Conservation (phyloP, 441 rosid species). For the Manihot esculenta region DNA sequence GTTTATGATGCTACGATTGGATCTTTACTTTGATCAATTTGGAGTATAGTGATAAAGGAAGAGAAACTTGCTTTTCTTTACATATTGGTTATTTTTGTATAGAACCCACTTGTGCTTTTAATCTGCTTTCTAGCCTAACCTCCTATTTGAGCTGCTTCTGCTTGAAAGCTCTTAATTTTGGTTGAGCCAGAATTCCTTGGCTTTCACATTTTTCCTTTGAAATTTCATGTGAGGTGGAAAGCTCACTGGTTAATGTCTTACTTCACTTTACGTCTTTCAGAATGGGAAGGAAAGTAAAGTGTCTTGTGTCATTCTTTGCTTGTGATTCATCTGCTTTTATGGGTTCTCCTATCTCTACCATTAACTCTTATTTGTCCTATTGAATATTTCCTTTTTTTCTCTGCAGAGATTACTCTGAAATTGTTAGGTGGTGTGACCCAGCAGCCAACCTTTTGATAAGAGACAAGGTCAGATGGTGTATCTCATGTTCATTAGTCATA, state of each 20-base stretch:
- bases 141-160: background rate
- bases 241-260: constrained; percentile 1
- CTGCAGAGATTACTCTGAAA: constrained; percentile 54
- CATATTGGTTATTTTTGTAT: constrained; percentile 21
- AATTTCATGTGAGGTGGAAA: constrained; percentile 24
- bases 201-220: constrained; percentile 33
- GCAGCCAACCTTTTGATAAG: constrained; percentile 37
- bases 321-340: constrained; percentile 42
- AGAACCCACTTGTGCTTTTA: constrained; percentile 3
- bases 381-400: constrained; percentile 18
- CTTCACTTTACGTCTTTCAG: constrained; percentile 16
- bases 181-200: constrained; percentile 19
- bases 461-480: constrained; percentile 39
- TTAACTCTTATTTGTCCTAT: constrained; percentile 2
- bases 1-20: background rate
- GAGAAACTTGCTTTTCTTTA: constrained; percentile 12
- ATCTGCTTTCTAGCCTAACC: constrained; percentile 15
- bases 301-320: constrained; percentile 48
- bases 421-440: constrained; percentile 38
- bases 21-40: background rate
- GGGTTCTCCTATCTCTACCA: constrained; percentile 11
- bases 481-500: constrained; percentile 10
- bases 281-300: constrained; percentile 29
- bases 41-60: constrained; percentile 6
- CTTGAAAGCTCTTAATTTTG: constrained; percentile 1